phyloP scores from a whole-genome alignment of 768 basidiomycete species.

The Tubosaeta sp. region DNA sequence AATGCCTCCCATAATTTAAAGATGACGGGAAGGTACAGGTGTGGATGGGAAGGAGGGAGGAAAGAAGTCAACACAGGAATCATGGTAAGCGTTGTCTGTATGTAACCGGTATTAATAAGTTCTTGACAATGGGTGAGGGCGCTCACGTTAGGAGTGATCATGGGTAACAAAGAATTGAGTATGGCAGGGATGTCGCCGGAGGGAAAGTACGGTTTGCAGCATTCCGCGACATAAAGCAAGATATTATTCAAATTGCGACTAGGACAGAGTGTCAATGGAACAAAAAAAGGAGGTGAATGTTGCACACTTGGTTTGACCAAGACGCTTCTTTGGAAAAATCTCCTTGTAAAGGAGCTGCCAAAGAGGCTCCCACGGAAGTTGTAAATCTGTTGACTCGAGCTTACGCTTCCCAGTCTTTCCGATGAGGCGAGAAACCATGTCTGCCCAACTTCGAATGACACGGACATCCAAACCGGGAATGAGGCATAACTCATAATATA shows the following conservation, averaged over 20 bases:
- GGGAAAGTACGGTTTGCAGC: constrained; percentile 67
- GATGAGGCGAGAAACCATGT: constrained; percentile 70
- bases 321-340: constrained; percentile 65
- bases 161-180: constrained; percentile 67
- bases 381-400: constrained; percentile 61
- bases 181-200: constrained; percentile 62
- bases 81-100: constrained; percentile 64
- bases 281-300: not conserved
- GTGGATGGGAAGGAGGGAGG: constrained; percentile 61
- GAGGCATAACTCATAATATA: constrained; percentile 78
- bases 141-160: constrained; percentile 67
- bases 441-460: constrained; percentile 69
- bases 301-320: constrained; percentile 57
- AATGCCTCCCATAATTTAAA: constrained; percentile 79
- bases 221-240: constrained; percentile 68
- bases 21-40: constrained; percentile 65
- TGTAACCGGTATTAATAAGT: constrained; percentile 3
- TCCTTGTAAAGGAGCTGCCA: constrained; percentile 74
- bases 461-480: constrained; percentile 74
- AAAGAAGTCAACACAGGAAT: constrained; percentile 76
- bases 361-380: constrained; percentile 71
- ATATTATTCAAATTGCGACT: constrained; percentile 69
- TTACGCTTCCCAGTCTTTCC: constrained; percentile 66
- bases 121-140: not conserved
- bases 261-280: constrained; percentile 7